These are phyloP conservation scores for Penicillium sp. DNA, from an alignment of 2,329 filamentous ascomycete genomes.

Conservation along the genomic window DNA sequence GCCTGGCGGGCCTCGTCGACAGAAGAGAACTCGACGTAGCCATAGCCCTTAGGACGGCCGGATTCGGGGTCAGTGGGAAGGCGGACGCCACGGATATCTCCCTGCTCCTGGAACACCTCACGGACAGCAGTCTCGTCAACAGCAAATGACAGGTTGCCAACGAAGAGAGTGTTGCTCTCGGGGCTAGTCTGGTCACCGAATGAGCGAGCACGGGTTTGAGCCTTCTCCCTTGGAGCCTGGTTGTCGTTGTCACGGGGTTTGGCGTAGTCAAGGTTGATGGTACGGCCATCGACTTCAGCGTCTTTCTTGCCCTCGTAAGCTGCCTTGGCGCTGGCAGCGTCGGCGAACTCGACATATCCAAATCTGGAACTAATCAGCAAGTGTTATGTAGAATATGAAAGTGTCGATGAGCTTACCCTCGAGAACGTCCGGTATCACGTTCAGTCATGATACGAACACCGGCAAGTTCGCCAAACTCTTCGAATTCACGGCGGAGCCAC, in stretches of 20 bases:
- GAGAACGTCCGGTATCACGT: conserved; percentile 74
- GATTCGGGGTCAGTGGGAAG: conserved; percentile 84
- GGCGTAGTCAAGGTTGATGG: conserved; percentile 75
- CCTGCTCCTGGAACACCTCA: conserved; percentile 69
- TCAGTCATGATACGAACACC: conserved; percentile 79
- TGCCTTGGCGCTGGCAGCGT: conserved; percentile 62
- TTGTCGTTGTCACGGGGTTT: conserved; percentile 59
- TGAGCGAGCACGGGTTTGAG: conserved; percentile 46
- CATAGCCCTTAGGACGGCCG: conserved; percentile 85
- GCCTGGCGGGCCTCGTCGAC: conserved; percentile 78
- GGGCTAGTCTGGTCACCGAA: conserved; percentile 78
- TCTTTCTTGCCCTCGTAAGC: conserved; percentile 73
- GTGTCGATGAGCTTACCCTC: conserved; percentile 53
- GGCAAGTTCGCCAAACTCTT: conserved; percentile 68
- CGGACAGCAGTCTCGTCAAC: conserved; percentile 71
- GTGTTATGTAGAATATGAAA: not conserved
- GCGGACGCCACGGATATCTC: conserved; percentile 71
- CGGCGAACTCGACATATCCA: conserved; percentile 85
- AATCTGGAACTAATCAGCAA: conserved; percentile 49
- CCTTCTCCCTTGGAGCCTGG: conserved; percentile 60
- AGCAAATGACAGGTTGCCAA: conserved; percentile 86
- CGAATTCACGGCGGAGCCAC: conserved; percentile 74
- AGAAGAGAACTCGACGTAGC: conserved; percentile 79
- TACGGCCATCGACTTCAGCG: conserved; percentile 68
- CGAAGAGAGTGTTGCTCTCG: conserved; percentile 81